Evolutionary conservation across 2,329 filamentous ascomycete species (phyloP), one percentile per base, ranked within the genome.

Genomic region (Fusarium falciforme): DNA sequence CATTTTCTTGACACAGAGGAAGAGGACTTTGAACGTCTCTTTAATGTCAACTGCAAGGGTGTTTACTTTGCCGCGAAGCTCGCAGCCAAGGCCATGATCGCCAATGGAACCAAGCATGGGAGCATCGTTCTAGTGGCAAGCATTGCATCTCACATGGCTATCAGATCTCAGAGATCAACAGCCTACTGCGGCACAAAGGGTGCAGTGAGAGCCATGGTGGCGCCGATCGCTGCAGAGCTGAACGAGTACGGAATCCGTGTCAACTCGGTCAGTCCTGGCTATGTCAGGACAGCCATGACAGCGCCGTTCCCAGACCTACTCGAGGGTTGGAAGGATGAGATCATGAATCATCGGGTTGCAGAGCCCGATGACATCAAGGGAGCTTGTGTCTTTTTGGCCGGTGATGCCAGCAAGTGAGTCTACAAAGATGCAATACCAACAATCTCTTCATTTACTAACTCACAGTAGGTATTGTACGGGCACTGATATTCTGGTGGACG

Each of bases 1-100:
- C 90, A 90, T 83, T 87, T 90, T 3, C 92, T 90, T 2, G 79
- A 86, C 27, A 87, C 90, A 0, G 90, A 88, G 0, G 90, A 92
- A 64, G 85, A 86, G 14, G 91, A 93, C 60, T 93, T 91, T 75
- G 89, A 92, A 75, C 85, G 85, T 61, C 87, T 90, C 22, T 90
- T 93, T 75, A 85, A 86, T 59, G 90, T 93, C 62, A 93, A 93
- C 74, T 89, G 92, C 66, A 91, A 91, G 81, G 88, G 88, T 5
- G 87, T 93, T 49, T 93, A 89, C 81, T 83, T 89, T 57, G 89
- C 89, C 0, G 87, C 87, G 0, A 85, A 88, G 72, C 73, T 86
- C 10, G 87, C 85, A 2, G 87, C 86, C 0, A 83, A 84, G 66
- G 83, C 85, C 31, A 89, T 89, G 84, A 86, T 89, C 35, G 80